These are phyloP conservation scores for Ogataea saltuana DNA, from an alignment of 805 yeast genomes.

Conservation along the genomic window DNA sequence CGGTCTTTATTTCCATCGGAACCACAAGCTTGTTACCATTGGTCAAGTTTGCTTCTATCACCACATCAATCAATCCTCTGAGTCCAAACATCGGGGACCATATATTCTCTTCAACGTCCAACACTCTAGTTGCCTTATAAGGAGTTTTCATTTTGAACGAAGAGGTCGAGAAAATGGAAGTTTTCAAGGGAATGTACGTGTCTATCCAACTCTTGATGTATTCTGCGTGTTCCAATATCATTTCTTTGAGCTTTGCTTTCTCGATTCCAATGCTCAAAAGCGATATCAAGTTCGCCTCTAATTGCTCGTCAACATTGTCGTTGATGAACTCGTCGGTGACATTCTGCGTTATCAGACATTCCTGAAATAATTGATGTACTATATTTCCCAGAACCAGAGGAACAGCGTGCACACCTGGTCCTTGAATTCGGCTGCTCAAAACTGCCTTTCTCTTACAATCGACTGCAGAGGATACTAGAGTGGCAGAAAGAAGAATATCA, in stretches of 20 bases:
- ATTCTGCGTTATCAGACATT: constrained; percentile 43
- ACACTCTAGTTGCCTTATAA: constrained; percentile 59
- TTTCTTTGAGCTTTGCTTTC: constrained; percentile 42
- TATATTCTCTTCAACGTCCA: constrained; percentile 87
- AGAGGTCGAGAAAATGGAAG: constrained; percentile 2
- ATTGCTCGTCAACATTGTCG: constrained; percentile 32
- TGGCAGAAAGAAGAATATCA: constrained; percentile 78
- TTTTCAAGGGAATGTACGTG: constrained; percentile 36
- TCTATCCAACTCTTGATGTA: constrained; percentile 56
- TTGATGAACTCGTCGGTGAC: constrained; percentile 43
- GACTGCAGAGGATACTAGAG: constrained; percentile 74
- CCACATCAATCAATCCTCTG: constrained; percentile 87
- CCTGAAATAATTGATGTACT: constrained; percentile 74
- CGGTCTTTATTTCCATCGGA: constrained; percentile 92
- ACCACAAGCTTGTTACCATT: constrained; percentile 53
- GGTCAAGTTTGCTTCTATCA: constrained; percentile 58
- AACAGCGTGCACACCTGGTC: constrained; percentile 64
- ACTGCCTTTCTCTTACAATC: constrained; percentile 74
- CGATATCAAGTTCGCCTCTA: constrained; percentile 32
- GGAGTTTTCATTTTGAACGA: constrained; percentile 31
- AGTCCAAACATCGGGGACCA: constrained; percentile 92
- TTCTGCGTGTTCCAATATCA: constrained; percentile 48
- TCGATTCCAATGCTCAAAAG: constrained; percentile 59
- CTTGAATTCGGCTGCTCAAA: constrained; percentile 52
- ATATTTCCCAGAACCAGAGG: constrained; percentile 79